Evolutionary conservation across 768 basidiomycete species (phyloP).

Genomic region (Auriscalpium vulgare): DNA sequence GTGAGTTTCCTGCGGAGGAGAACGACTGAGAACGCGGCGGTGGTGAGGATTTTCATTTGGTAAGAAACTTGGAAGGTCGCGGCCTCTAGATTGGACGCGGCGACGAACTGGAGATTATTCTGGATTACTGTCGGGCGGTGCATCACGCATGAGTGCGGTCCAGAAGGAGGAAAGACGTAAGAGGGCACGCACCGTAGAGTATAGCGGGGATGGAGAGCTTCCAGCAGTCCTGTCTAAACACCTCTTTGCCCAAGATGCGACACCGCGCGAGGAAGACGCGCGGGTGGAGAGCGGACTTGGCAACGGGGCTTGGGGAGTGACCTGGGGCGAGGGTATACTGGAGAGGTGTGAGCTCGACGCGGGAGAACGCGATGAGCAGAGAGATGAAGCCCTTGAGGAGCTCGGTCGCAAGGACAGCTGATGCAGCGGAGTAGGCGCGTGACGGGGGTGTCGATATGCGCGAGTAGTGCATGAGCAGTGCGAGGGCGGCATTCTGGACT

Average conservation of each 20-base stretch:
- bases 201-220: conserved; percentile 95
- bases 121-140: conserved; percentile 56
- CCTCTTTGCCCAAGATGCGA: conserved; percentile 51
- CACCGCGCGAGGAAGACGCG: conserved; percentile 36
- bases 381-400: conserved; percentile 89
- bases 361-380: conserved; percentile 69
- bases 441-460: conserved; percentile 72
- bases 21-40: conserved; percentile 81
- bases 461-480: conserved; percentile 96
- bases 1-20: conserved; percentile 72
- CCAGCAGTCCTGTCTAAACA: conserved; percentile 92
- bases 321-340: conserved; percentile 19
- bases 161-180: background rate
- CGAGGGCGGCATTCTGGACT: conserved; percentile 84
- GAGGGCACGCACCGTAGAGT: conserved; percentile 56
- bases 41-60: conserved; percentile 96
- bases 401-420: conserved; percentile 91
- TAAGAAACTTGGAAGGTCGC: conserved; percentile 97
- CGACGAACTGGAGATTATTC: conserved; percentile 94
- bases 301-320: conserved; percentile 16
- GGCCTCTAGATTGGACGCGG: conserved; percentile 87
- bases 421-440: conserved; percentile 82
- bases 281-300: conserved; percentile 29
- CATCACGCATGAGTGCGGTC: conserved; percentile 5
- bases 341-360: conserved; percentile 36